Evolutionary conservation across 2,329 filamentous ascomycete genomes (phyloP), one percentile per base, ranked within the genome.

Genomic region (Fonsecaea multimorphosa): DNA sequence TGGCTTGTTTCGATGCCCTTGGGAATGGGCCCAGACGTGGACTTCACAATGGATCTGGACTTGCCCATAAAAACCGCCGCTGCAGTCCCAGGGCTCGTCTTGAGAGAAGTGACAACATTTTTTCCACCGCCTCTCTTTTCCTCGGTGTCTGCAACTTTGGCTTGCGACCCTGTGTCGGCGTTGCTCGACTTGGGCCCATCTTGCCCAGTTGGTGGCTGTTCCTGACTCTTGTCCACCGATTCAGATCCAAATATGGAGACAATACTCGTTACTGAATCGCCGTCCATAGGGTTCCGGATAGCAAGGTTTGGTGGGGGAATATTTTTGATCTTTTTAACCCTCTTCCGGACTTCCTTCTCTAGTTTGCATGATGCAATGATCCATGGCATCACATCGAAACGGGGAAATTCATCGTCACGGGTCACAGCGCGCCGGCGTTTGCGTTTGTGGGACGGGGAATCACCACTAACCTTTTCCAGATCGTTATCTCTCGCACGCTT

Each of bases 401-500:
- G 44, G 44, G 44, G 44, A 5, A 11, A 24, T 24, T 49, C 44
- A 49, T 49, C 22, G 12, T 49, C 7, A 49, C 44, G 44, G 44
- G 44, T 49, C 19, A 49, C 19, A 11, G 2, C 19, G 6, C 19
- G 44, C 4, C 4, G 5, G 24, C 44, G 44, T 19, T 19, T 49
- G 14, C 44, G 40, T 27, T 52, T 51, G 58, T 29, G 40, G 52
- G 57, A 56, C 27, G 51, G 51, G 63, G 54, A 60, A 52, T 44
- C 65, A 52, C 55, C 59, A 72, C 75, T 52, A 74, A 81, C 80
- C 75, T 80, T 81, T 74, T 82, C 80, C 63, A 82, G 79, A 65
- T 82, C 80, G 70, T 78, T 80, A 59, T 82, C 80, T 67, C 79
- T 74, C 9, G 74, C 76, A 70, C 80, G 74, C 72, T 82, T 82